A percentile compares a stretch with the other conserved stretches of the same genome.
phyloP scores from a whole-genome alignment of 2,329 filamentous ascomycete genomes.

The Remersonia thermophila region DNA sequence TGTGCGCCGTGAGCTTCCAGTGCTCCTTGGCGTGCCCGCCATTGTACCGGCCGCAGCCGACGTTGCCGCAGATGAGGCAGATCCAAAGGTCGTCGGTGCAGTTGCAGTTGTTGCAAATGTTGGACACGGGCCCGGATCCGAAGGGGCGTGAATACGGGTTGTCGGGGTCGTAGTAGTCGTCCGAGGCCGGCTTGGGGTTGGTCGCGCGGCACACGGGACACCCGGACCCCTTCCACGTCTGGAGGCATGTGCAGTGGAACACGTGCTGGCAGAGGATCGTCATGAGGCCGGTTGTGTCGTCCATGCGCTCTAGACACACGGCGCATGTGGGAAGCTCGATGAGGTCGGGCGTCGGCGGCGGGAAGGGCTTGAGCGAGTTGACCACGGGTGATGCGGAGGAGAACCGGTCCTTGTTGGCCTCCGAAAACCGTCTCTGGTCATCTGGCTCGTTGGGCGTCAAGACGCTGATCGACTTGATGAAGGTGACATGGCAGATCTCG shows the following conservation, averaged over 20 bases:
- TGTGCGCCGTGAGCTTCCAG: constrained; percentile 80
- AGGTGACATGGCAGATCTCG: constrained; percentile 89
- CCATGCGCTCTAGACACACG: constrained; percentile 95
- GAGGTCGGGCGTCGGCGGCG: constrained; percentile 63
- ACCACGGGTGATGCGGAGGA: constrained; percentile 30
- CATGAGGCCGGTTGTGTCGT: constrained; percentile 86
- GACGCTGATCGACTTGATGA: constrained; percentile 84
- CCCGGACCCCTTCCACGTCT: constrained; percentile 89
- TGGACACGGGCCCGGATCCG: constrained; percentile 46
- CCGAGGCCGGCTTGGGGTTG: constrained; percentile 28
- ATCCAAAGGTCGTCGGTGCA: constrained; percentile 81
- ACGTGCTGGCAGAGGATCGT: constrained; percentile 97
- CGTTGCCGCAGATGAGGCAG: constrained; percentile 82
- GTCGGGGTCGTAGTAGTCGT: constrained; percentile 29
- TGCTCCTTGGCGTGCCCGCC: constrained; percentile 86
- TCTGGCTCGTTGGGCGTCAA: constrained; percentile 47
- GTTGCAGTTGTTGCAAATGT: constrained; percentile 72
- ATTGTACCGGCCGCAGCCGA: constrained; percentile 91
- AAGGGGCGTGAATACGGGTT: constrained; percentile 45
- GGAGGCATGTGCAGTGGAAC: constrained; percentile 90
- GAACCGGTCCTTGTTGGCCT: constrained; percentile 42
- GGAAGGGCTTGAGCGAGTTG: constrained; percentile 45
- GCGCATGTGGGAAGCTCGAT: constrained; percentile 91
- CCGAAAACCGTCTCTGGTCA: constrained; percentile 9
- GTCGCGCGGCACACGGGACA: constrained; percentile 94